Base-by-base conservation (phyloP, 2,329 filamentous ascomycete genomes). In the Alternaria consortialis region DNA sequence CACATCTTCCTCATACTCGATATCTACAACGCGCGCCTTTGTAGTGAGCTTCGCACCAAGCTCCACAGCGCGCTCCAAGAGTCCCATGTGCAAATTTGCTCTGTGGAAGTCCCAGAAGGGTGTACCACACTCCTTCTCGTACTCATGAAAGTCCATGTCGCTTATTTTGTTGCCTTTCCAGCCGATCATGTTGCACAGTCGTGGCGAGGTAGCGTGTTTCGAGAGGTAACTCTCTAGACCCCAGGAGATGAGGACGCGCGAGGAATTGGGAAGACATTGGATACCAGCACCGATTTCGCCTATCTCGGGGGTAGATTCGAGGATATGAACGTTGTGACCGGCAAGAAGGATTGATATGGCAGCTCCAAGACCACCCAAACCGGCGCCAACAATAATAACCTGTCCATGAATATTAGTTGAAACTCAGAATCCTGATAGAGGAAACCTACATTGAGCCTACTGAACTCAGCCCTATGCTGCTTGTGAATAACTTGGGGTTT, bases 21-120 rank as follows among this genome's bases (percentile, higher is more conserved):
- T 76, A 64, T 80, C 74, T 3, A 78, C 73, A 0, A 86, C 82
- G 44, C 80, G 77, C 2, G 82, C 75, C 37, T 80, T 81, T 25
- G 81, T 81, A 15, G 79, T 76, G n/a, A 87, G 64, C 11, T 69
- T 72, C 0, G 80, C 84, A 0, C 85, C 85, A 0, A 87, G 73
- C 56, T 84, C 81, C 4, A 77, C 55, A 4, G 84, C 84, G 36
- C 84, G 71, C 3, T 82, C 76, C 2, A 86, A 66, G 5, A 87
- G 74, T 40, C 79, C 81, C 34, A 73, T 76, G 40, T 87, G 85
- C 20, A 87, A 67, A 60, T 85, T 82, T 2, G 84, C 83, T 9
- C 85, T 80, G 65, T 87, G 85, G 40, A 87, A 86, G 63, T 86
- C 84, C 74, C 83, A 84, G 65, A 86, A 87, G 25, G 79, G 83